These are phyloP conservation scores for Prinsepia uniflora DNA, from an alignment of 306 rosid species.

Conservation along the genomic window DNA sequence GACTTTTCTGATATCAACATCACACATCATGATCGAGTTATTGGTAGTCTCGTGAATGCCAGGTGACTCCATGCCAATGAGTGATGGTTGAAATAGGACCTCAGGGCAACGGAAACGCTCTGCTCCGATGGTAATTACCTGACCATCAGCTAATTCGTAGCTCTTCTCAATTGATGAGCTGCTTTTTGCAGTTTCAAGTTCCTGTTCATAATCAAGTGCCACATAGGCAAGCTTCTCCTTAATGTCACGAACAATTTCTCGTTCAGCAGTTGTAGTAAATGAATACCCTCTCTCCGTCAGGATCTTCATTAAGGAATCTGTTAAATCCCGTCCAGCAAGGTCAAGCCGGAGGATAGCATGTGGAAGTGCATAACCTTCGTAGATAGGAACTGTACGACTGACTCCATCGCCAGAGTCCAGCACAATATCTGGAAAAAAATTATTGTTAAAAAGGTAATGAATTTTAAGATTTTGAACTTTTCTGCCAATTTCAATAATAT, in stretches of 20 bases:
- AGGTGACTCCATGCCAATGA: conserved; percentile 40
- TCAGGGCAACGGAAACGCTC: conserved; percentile 47
- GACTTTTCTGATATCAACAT: conserved; percentile 40
- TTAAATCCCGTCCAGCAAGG: conserved; percentile 44
- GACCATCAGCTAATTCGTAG: conserved; percentile 41
- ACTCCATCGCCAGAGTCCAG: conserved; percentile 47
- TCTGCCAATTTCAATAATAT: neutral
- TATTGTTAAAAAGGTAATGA: neutral
- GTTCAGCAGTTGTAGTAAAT: conserved; percentile 44
- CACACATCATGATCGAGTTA: conserved; percentile 43
- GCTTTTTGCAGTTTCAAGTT: conserved; percentile 36
- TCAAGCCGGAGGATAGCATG: conserved; percentile 44
- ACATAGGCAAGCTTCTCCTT: conserved; percentile 46
- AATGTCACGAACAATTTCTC: conserved; percentile 46
- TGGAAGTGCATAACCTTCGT: conserved; percentile 37
- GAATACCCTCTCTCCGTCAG: conserved; percentile 43
- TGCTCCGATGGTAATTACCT: conserved; percentile 41
- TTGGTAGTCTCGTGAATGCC: conserved; percentile 42
- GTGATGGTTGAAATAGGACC: conserved; percentile 42
- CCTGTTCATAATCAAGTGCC: conserved; percentile 43
- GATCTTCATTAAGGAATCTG: conserved; percentile 41
- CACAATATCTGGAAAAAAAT: conserved; percentile 30
- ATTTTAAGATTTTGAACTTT: neutral
- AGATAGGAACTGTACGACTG: conserved; percentile 42
- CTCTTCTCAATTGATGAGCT: conserved; percentile 41